A percentile compares a stretch with the other conserved stretches of the same genome.
These are phyloP conservation scores for Chrysopogon serrulatus DNA, from an alignment of 176 grass and related monocot genomes.

Conservation along the genomic window DNA sequence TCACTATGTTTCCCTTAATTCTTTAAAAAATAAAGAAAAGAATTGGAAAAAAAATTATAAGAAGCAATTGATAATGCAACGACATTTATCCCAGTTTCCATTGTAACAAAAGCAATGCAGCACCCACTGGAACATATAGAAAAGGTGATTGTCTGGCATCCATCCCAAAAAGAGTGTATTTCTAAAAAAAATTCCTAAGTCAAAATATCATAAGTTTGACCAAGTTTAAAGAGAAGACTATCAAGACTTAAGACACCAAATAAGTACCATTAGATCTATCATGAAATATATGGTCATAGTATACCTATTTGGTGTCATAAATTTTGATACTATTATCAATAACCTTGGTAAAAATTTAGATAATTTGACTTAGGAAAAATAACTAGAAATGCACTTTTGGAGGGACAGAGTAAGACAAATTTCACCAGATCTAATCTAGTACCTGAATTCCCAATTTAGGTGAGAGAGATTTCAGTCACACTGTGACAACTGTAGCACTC, in stretches of 20 bases:
- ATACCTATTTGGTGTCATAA: neutral
- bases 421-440: neutral
- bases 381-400: neutral
- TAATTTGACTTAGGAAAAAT: neutral
- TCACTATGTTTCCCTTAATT: neutral
- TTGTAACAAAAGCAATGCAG: neutral
- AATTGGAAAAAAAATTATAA: neutral
- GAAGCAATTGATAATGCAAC: neutral
- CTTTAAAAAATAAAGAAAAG: slow-evolving; percentile 12
- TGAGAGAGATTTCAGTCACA: slow-evolving; percentile 18
- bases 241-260: neutral
- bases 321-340: neutral
- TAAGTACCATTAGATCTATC: neutral
- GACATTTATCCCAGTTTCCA: neutral
- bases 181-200: neutral
- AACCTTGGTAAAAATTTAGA: neutral
- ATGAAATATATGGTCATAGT: neutral
- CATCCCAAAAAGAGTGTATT: neutral
- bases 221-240: neutral
- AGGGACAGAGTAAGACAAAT: neutral
- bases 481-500: neutral
- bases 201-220: neutral
- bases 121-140: neutral
- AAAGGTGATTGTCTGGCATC: neutral
- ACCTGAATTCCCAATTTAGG: slow-evolving; percentile 1